phyloP scores from a whole-genome alignment of 371 early-diverging fungal species.

The Lichtheimia corymbifera region DNA sequence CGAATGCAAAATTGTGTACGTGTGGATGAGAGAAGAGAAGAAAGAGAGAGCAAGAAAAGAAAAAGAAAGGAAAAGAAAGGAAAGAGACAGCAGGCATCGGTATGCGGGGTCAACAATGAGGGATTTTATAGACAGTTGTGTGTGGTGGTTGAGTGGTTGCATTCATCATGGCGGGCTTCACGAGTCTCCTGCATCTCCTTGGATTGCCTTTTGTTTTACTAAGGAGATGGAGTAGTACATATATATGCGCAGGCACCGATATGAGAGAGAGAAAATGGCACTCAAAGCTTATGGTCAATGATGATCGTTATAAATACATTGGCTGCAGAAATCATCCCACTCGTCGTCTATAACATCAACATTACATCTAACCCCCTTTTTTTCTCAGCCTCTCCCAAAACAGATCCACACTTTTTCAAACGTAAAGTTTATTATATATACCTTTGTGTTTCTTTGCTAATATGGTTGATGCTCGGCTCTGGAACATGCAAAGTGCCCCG shows the following conservation, averaged over 20 bases:
- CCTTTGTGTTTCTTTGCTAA: background rate
- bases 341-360: background rate
- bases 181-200: background rate
- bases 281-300: background rate
- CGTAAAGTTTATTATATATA: background rate
- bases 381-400: background rate
- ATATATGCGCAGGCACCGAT: background rate
- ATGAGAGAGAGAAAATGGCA: background rate
- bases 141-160: background rate
- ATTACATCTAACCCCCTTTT: background rate
- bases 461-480: background rate
- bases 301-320: background rate
- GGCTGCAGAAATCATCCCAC: slow-evolving; percentile 10
- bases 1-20: background rate
- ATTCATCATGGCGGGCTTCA: background rate
- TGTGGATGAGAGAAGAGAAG: background rate
- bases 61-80: slow-evolving; percentile 6
- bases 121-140: slow-evolving; percentile 5
- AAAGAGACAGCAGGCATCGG: slow-evolving; percentile 1
- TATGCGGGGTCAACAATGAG: background rate
- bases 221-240: background rate
- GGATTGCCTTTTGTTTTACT: slow-evolving; percentile 1
- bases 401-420: background rate
- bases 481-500: background rate
- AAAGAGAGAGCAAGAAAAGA: slow-evolving; percentile 2